phyloP scores from a whole-genome alignment of 1,284 basidiomycete genomes.

The Lentinula novae-zelandiae region DNA sequence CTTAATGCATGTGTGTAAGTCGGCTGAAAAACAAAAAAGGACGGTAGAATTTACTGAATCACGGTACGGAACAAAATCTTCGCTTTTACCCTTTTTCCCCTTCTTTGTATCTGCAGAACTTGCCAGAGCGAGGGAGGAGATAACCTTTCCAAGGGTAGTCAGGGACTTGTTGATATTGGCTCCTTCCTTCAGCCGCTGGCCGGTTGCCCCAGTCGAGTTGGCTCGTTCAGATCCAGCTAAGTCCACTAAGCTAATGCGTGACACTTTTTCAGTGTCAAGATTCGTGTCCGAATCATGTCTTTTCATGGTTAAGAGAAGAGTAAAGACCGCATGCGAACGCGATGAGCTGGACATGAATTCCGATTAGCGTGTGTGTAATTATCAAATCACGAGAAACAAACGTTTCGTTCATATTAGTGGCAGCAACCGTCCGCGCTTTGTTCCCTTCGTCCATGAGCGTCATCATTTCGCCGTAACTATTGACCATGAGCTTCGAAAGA shows the following conservation, averaged over 20 bases:
- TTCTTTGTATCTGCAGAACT: conserved; percentile 66
- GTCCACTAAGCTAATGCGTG: conserved; percentile 92
- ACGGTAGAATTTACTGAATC: conserved; percentile 68
- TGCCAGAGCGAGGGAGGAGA: conserved; percentile 83
- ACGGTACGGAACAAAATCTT: conserved; percentile 91
- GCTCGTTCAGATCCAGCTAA: conserved; percentile 97
- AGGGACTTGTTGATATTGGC: conserved; percentile 98
- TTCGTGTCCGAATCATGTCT: conserved; percentile 78
- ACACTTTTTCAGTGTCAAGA: conserved; percentile 93
- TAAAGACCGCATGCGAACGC: conserved; percentile 97
- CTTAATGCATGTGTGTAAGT: conserved; percentile 31
- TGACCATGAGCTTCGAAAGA: conserved; percentile 90
- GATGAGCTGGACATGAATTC: conserved; percentile 60
- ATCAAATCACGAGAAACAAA: conserved; percentile 31
- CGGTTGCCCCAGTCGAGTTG: conserved; percentile 96
- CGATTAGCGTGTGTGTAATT: conserved; percentile 9
- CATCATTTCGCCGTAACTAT: conserved; percentile 94
- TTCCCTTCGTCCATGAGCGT: conserved; percentile 99
- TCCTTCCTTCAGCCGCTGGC: conserved; percentile 90
- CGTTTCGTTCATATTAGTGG: conserved; percentile 99
- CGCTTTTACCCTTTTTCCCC: conserved; percentile 80
- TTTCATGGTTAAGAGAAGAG: conserved; percentile 90
- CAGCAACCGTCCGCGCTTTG: conserved; percentile 96
- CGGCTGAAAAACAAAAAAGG: conserved; percentile 3
- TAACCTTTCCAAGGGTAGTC: conserved; percentile 96